Conservation (phyloP, 257 asterid genomes). For the Scutellaria baicalensis region DNA sequence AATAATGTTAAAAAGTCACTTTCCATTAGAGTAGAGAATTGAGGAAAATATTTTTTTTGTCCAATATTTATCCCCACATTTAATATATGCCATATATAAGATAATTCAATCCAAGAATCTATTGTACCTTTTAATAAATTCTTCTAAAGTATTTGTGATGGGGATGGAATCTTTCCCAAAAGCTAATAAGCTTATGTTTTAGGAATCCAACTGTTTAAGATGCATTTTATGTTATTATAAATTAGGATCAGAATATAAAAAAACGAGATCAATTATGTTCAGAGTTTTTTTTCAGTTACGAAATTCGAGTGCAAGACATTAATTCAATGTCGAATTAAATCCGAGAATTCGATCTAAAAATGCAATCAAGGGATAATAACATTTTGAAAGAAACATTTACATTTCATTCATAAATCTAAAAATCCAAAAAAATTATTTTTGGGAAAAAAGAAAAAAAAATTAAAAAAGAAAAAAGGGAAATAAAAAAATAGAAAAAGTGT, state of each 20-base stretch:
- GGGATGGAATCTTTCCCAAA: neutral
- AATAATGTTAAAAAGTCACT: slow-evolving; percentile 8
- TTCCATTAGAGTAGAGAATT: neutral
- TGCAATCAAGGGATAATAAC: too few species aligned
- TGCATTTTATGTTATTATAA: too few species aligned
- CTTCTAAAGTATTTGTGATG: neutral
- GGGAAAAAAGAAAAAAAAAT: too few species aligned
- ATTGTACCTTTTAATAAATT: neutral
- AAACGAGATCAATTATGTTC: too few species aligned
- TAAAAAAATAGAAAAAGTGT: neutral
- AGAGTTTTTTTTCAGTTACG: too few species aligned
- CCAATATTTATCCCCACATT: neutral
- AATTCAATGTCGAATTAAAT: too few species aligned
- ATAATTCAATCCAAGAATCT: neutral
- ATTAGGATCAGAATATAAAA: too few species aligned
- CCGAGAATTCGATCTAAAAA: too few species aligned
- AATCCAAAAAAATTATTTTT: too few species aligned
- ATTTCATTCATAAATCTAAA: too few species aligned
- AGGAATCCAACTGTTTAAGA: neutral
- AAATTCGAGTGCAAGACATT: too few species aligned
- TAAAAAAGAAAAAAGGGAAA: neutral
- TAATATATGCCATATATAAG: neutral
- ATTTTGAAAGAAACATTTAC: too few species aligned
- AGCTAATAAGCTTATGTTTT: neutral
- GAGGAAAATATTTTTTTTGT: neutral